Evolutionary conservation across 2,329 filamentous ascomycete species (phyloP), one percentile per base, ranked within the genome.

Genomic region (Monosporascus sp.): DNA sequence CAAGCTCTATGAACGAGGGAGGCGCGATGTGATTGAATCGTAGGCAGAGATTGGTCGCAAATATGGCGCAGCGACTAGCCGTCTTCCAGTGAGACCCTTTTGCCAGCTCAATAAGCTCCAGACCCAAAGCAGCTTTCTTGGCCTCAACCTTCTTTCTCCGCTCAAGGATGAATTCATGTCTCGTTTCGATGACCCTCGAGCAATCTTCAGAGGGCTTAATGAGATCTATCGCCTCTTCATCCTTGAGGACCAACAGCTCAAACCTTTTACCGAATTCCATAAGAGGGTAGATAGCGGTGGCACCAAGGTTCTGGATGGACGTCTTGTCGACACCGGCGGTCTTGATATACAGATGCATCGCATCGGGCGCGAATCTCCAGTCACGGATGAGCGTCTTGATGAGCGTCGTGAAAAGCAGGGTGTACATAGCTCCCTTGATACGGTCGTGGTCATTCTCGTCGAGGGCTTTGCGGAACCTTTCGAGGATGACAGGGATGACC

Each of bases 341-440:
- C 63, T 89, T 84, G 59, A 99, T 94, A 72, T 96, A 99, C 8
- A 94, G 79, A 51, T 87, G 86, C 75, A 99, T 90, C 48, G 97
- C 76, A n/a, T 87, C 83, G 1, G 95, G 94, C 0, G 94, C 91
- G 70, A 92, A 97, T 40, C 92, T 87, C 95, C 95, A 99, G 69
- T 99, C 92, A 52, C 89, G 87, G 47, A 91, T 84, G 46, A 96
- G 82, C 0, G 93, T 95, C 73, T 92, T 95, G 6, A 91, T 82
- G 37, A 99, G 76, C 56, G 90, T 95, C 11, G 93, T 92, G 63
- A 93, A 95, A 19, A 97, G 76, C 27, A 99, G 74, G 0, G 92
- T 92, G 69, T 94, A 97, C 76, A 99, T 85, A 37, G 88, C 89
- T 36, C 95, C 94, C 72, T 99, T 99, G 70, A 99, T 96, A 16